Evolutionary conservation across 805 yeast genomes (phyloP).

Genomic region (Metschnikowia cerradonensis): DNA sequence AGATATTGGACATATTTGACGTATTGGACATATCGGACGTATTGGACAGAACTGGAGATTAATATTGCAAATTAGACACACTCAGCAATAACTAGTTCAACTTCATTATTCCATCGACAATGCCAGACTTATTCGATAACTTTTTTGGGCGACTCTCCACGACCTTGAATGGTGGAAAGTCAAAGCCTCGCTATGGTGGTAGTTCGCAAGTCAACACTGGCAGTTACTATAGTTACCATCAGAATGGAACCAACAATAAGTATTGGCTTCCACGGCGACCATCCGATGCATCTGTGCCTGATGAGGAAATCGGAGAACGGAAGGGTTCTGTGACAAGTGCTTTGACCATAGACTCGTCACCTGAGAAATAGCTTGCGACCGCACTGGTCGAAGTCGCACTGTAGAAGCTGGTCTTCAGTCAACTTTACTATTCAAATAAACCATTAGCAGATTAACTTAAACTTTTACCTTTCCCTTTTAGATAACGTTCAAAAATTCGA

Average conservation of each 20-base stretch:
- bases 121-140: conserved; percentile 40
- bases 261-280: conserved; percentile 25
- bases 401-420: background rate
- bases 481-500: background rate
- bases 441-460: background rate
- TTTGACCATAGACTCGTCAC: background rate
- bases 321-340: conserved; percentile 2
- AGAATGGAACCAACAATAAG: conserved; percentile 34
- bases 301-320: conserved; percentile 1
- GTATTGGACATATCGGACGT: background rate
- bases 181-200: conserved; percentile 29
- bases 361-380: background rate
- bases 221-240: conserved; percentile 32
- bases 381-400: no score
- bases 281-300: background rate
- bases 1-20: background rate
- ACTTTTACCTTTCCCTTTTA: background rate
- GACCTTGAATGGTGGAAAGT: conserved; percentile 32
- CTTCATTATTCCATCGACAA: conserved; percentile 1
- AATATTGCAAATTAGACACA: no score
- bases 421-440: background rate
- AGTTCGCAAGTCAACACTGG: conserved; percentile 37
- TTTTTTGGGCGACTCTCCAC: conserved; percentile 31
- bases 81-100: no score
- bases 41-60: background rate